Evolutionary conservation across 768 basidiomycete genomes (phyloP).

Genomic region (Leucogyrophana mollusca): DNA sequence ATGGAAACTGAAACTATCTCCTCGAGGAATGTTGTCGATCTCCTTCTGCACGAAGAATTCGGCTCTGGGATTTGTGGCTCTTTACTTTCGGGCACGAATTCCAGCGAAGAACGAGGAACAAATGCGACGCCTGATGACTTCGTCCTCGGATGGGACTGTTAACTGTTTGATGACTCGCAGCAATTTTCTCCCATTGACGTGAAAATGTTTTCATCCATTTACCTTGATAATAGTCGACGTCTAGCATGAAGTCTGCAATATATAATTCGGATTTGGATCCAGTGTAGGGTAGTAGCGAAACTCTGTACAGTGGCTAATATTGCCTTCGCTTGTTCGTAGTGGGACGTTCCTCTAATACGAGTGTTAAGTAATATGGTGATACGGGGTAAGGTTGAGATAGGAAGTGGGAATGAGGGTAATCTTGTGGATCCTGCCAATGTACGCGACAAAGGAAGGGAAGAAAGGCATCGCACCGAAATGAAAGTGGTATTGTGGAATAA

Average conservation of each 20-base stretch:
- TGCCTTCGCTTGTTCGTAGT: slow-evolving; percentile 4
- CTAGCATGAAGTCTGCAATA: too few relatives aligned
- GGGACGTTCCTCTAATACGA: not conserved
- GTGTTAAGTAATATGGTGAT: slow-evolving; percentile 1
- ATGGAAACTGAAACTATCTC: slow-evolving; percentile 94
- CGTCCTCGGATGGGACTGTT: slow-evolving; percentile 80
- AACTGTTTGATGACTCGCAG: too few relatives aligned
- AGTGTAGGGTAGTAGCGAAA: not conserved
- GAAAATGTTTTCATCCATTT: too few relatives aligned
- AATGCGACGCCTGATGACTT: slow-evolving; percentile 36
- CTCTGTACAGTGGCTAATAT: too few relatives aligned
- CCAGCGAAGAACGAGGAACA: slow-evolving; percentile 12
- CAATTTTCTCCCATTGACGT: too few relatives aligned
- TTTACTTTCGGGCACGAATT: slow-evolving; percentile 26
- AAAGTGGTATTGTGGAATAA: too few relatives aligned
- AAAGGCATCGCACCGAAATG: too few relatives aligned
- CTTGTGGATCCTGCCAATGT: slow-evolving; percentile 10
- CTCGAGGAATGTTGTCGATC: slow-evolving; percentile 79
- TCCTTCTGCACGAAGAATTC: slow-evolving; percentile 74
- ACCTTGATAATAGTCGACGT: too few relatives aligned
- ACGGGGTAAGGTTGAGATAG: slow-evolving; percentile 4
- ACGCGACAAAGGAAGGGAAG: too few relatives aligned
- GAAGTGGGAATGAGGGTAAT: not conserved
- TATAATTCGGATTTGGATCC: slow-evolving; percentile 1
- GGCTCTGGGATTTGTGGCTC: slow-evolving; percentile 66